Base-by-base conservation (phyloP, 768 basidiomycete genomes). In the Chiua virens region DNA sequence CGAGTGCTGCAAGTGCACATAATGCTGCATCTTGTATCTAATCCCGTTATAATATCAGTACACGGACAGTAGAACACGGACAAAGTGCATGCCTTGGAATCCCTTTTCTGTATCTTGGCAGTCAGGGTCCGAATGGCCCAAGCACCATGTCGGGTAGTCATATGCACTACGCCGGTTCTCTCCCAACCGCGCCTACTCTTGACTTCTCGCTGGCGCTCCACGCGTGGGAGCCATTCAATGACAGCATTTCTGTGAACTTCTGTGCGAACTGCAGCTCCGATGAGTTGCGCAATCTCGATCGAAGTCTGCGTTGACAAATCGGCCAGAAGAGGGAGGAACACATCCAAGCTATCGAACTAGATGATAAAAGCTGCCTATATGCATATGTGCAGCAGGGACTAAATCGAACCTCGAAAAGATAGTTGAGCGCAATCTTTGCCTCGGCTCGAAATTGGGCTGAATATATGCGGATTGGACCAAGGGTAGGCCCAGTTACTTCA, bases 181-280 rank as follows among this genome's bases (percentile, higher is more conserved):
- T 91, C 89, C 89, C 89, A 92, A 4, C 88, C 86, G 1, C 89
- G 76, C 52, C 80, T 80, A 3, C 75, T 75, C 55, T 78, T 83
- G 22, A 75, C 71, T 45, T 84, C 83, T 53, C 73, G 77, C 36
- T 72, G 62, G 20, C 86, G 71, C 20, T 88, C 85, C 0, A 65
- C 58, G 0, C 71, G 77, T 8, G 86, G 88, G 0, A 82, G 60
- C 88, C 88, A 90, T 21, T 81, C 79, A 0, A 79, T 68, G 15
- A 89, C 71, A 2, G 72, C 69, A 2, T 63, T 61, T 20, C 87
- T 76, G 57, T 88, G 80, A 3, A 62, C 60, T 0, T 73, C 70
- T 1, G 68, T 73, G 7, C 86, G 78, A 8, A 87, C 66, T 0
- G 78, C 69, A 10, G 74, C 70, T 0, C 75, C 79, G 3, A 90